Conservation (phyloP, 345 rosid species). For the Arabidopsis suecica region DNA sequence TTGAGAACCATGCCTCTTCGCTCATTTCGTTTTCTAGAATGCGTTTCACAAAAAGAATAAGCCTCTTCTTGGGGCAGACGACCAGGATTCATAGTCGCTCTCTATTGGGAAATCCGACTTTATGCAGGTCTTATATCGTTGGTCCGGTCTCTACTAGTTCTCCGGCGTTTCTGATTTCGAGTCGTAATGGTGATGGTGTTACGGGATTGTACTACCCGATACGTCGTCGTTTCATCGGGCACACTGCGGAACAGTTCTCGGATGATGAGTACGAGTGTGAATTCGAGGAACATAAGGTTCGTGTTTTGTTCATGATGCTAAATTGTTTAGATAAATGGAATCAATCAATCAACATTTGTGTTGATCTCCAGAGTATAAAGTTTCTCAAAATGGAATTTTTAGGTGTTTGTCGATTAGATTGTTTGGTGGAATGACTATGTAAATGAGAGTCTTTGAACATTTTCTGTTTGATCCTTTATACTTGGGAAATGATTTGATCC, state of each 20-base stretch:
- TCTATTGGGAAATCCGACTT: conserved; percentile 23
- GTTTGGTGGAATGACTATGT: conserved; percentile 1
- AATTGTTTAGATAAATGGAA: background rate
- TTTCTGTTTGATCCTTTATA: background rate
- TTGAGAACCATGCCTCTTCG: conserved; percentile 43
- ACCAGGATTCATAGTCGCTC: conserved; percentile 40
- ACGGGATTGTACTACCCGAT: conserved; percentile 20
- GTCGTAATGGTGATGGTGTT: conserved; percentile 8
- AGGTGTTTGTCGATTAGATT: conserved; percentile 14
- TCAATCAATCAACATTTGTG: background rate
- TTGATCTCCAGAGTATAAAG: background rate
- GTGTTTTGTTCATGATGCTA: conserved; percentile 16
- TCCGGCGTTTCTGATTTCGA: conserved; percentile 33
- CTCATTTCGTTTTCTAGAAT: conserved; percentile 46
- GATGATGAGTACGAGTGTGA: conserved; percentile 93
- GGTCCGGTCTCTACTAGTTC: conserved; percentile 41
- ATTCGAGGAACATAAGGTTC: conserved; percentile 81
- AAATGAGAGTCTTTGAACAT: conserved; percentile 2
- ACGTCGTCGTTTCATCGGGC: conserved; percentile 53
- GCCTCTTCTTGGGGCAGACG: conserved; percentile 52
- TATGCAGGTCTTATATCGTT: conserved; percentile 18
- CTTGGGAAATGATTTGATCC: conserved; percentile 12
- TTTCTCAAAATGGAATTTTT: conserved; percentile 25
- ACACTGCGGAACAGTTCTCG: conserved; percentile 86
- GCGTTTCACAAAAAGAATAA: conserved; percentile 56